Evolutionary conservation across 1,284 basidiomycete species (phyloP).

Genomic region (Cerioporus squamosus): DNA sequence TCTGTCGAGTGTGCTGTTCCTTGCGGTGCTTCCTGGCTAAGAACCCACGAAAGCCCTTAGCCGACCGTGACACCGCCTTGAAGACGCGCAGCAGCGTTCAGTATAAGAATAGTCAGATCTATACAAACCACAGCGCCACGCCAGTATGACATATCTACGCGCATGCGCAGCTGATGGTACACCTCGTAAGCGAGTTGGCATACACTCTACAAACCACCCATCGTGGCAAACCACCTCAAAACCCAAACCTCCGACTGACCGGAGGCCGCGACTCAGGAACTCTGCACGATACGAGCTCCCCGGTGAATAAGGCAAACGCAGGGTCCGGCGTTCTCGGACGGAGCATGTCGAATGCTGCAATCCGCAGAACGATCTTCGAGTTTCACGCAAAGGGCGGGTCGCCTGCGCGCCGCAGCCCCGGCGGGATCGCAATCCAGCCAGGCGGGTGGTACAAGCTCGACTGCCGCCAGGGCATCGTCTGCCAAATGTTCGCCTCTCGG

Average conservation of each 20-base stretch:
- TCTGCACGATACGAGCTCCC: background rate
- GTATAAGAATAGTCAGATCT: no score
- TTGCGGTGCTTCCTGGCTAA: no score
- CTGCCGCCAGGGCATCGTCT: background rate
- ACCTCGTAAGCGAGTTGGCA: background rate
- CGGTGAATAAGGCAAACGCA: background rate
- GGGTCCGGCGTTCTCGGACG: no score
- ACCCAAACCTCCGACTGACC: background rate
- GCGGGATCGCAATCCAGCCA: constrained; percentile 3
- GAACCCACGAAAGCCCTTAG: no score
- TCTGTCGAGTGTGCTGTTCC: no score
- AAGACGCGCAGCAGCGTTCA: no score
- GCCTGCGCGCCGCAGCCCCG: background rate
- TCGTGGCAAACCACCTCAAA: background rate
- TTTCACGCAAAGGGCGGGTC: background rate
- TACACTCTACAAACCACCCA: background rate
- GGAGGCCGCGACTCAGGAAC: background rate
- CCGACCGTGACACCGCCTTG: background rate
- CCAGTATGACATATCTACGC: background rate
- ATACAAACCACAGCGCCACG: no score
- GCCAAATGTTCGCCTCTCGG: background rate
- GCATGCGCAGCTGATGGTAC: background rate
- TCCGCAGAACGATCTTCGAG: no score
- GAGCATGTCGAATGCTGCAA: no score
- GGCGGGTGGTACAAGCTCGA: constrained; percentile 2